These are phyloP conservation scores for Emergomyces orientalis DNA, from an alignment of 2,329 filamentous ascomycete genomes.

Conservation along the genomic window DNA sequence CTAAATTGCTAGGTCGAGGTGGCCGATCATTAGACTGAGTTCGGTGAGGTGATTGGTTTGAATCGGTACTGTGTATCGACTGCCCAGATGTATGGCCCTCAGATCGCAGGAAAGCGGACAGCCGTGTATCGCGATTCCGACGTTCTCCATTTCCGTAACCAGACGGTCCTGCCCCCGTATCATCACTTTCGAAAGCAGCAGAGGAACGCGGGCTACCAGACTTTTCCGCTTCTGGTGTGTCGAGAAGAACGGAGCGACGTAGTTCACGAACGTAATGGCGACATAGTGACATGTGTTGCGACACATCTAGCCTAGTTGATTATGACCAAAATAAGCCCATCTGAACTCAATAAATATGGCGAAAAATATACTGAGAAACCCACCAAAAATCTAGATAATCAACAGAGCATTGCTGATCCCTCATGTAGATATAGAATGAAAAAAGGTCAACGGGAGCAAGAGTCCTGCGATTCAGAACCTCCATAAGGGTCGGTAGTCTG, in stretches of 20 bases:
- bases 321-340: slow-evolving; percentile 1
- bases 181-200: slow-evolving; percentile 4
- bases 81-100: slow-evolving; percentile 40
- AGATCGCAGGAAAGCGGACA: slow-evolving; percentile 76
- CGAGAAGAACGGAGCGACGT: slow-evolving; percentile 81
- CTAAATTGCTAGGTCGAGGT: slow-evolving; percentile 52
- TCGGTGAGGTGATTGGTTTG: slow-evolving; percentile 31
- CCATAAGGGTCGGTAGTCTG: slow-evolving; percentile 85
- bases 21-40: slow-evolving; percentile 38
- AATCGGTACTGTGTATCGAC: slow-evolving; percentile 48
- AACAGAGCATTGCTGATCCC: slow-evolving; percentile 93
- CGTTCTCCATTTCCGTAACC: slow-evolving; percentile 53
- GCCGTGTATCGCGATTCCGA: slow-evolving; percentile 73
- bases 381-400: slow-evolving; percentile 99
- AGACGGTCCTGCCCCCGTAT: slow-evolving; percentile 42
- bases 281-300: slow-evolving; percentile 93
- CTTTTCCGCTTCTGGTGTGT: slow-evolving; percentile 83
- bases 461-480: slow-evolving; percentile 90
- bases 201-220: slow-evolving; percentile 55
- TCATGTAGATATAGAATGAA: slow-evolving; percentile 99
- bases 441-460: slow-evolving; percentile 92
- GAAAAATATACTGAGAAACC: slow-evolving; percentile 22
- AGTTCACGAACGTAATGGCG: slow-evolving; percentile 95
- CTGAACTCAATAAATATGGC: not conserved
- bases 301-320: slow-evolving; percentile 83